Evolutionary conservation across 352 stramenopile genomes (phyloP), one percentile per base, ranked within the genome.

Genomic region (Pelagophyceae sp.): DNA sequence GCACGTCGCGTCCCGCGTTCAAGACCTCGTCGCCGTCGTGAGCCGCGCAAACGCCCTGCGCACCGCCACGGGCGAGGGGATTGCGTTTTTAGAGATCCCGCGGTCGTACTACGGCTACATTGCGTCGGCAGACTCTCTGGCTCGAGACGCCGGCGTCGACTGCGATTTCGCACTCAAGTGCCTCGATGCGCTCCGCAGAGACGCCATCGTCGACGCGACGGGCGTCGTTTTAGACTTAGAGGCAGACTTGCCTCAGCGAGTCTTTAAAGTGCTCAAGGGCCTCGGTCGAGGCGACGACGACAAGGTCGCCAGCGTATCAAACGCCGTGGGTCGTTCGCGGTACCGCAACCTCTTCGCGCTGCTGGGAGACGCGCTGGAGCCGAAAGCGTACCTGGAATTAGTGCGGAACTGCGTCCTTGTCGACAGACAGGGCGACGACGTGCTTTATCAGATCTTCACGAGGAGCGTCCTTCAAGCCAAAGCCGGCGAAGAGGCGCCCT

Each of bases 361-460:
- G 23, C 80, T 92, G 20, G 61, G 85, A 67, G 78, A 88, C 74
- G 79, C 87, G 77, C 79, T 92, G 32, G 83, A 82, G 29, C 85
- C 90, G 71, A 65, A 84, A 38, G 85, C 79, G 1, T 92, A 92
- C 75, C 64, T 92, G 38, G 72, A 72, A 2, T 87, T 91, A 67
- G 87, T 90, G 0, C 82, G 81, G 23, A 90, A 90, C 72, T 74
- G 90, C 74, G 90, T 92, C 71, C 78, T 92, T 35, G 85, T 90
- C 20, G 88, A 92, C 80, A 83, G 90, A 35, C 85, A 90, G 76
- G 84, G 82, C 45, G 80, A 87, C 65, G 87, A 91, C 72, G 76
- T 90, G 6, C 78, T 92, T 17, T 90, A 90, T 70, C 88, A 92
- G 77, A 92, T 92, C 65, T 92, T 92, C 72, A 92, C 86, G 0